Evolutionary conservation across 768 basidiomycete genomes (phyloP).

Genomic region (Candolleomyces efflorescens): DNA sequence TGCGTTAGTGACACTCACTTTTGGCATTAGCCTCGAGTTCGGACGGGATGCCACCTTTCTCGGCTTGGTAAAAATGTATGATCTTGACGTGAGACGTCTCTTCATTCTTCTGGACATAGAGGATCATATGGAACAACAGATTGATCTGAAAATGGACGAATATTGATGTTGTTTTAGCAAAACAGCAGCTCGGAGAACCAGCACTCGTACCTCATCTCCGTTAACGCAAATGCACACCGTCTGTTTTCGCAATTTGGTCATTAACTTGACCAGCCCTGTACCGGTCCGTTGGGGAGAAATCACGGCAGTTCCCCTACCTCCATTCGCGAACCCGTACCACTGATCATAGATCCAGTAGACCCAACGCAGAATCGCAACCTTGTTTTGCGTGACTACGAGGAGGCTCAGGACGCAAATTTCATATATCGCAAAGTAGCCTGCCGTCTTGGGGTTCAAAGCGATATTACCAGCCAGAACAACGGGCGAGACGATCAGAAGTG

Average conservation of each 20-base stretch:
- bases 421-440: constrained; percentile 65
- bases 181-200: background rate
- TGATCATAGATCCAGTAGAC: constrained; percentile 66
- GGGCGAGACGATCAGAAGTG: constrained; percentile 36
- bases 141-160: constrained; percentile 48
- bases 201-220: constrained; percentile 55
- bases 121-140: constrained; percentile 55
- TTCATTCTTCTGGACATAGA: constrained; percentile 66
- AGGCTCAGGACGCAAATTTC: constrained; percentile 43
- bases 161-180: too few species aligned
- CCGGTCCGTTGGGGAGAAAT: constrained; percentile 32
- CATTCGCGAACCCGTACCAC: constrained; percentile 31
- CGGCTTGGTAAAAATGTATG: constrained; percentile 57
- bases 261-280: constrained; percentile 31
- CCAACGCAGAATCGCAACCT: constrained; percentile 47
- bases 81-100: constrained; percentile 67
- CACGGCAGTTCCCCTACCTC: constrained; percentile 35
- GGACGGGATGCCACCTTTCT: constrained; percentile 47
- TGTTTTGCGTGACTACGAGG: constrained; percentile 50
- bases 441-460: constrained; percentile 49
- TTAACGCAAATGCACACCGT: constrained; percentile 59
- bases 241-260: constrained; percentile 45
- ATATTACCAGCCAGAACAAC: constrained; percentile 56
- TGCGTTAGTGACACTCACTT: constrained; percentile 30
- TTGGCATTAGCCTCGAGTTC: constrained; percentile 73